Conservation (phyloP, 2,329 filamentous ascomycete species). For the Clonostachys solani region DNA sequence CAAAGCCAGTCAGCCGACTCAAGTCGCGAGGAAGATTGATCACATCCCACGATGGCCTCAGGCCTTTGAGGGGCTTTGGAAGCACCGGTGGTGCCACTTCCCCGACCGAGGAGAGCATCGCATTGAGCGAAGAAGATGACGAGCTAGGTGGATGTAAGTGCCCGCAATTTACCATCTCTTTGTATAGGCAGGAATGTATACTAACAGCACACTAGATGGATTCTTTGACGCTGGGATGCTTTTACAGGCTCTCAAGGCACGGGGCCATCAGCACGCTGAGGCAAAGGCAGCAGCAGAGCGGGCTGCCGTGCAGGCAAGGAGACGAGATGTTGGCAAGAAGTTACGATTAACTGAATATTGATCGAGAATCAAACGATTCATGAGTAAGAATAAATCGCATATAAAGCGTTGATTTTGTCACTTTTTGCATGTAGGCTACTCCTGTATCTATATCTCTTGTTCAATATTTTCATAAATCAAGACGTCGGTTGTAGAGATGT, state of each 20-base stretch:
- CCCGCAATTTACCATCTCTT: constrained; percentile 1
- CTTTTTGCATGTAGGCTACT: no score
- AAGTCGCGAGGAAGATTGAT: constrained; percentile 75
- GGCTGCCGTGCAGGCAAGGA: constrained; percentile 51
- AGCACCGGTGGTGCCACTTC: constrained; percentile 47
- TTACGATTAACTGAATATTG: constrained; percentile 66
- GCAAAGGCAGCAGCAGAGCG: constrained; percentile 54
- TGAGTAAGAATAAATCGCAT: no score
- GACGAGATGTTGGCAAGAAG: constrained; percentile 72
- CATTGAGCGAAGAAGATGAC: constrained; percentile 79
- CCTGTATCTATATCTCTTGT: no score
- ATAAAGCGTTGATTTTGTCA: no score
- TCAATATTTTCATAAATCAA: no score
- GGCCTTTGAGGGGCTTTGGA: constrained; percentile 21
- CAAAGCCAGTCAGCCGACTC: constrained; percentile 38
- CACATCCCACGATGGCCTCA: constrained; percentile 45
- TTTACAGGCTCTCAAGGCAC: constrained; percentile 77
- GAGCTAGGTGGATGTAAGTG: constrained; percentile 89
- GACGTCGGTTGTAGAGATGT: no score
- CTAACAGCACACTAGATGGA: constrained; percentile 60
- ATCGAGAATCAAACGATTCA: constrained; percentile 6
- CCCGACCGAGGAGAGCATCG: constrained; percentile 64
- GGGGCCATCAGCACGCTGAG: constrained; percentile 46
- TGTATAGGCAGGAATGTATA: not conserved
- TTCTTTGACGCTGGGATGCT: constrained; percentile 98